A percentile compares a stretch with the other conserved stretches of the same genome.
These are phyloP conservation scores for Aegilops longissima DNA, from an alignment of 176 grass and related monocot genomes.

Conservation along the genomic window DNA sequence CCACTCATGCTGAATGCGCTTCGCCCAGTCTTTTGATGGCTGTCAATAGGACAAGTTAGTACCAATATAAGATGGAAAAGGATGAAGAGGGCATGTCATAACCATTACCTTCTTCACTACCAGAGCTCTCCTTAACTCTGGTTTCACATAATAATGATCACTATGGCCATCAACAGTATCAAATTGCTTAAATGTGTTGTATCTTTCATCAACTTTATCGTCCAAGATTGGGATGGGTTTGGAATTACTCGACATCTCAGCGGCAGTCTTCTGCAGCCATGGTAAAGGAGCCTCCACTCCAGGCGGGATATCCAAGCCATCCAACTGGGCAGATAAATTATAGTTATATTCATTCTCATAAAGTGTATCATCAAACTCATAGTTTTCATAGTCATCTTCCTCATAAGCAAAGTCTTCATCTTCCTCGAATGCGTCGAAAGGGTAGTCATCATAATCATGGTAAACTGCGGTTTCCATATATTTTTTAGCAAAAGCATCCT, in stretches of 20 bases:
- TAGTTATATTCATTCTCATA: constrained; percentile 54
- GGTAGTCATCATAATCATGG: constrained; percentile 43
- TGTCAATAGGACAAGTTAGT: constrained; percentile 39
- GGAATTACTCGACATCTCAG: constrained; percentile 26
- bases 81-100: constrained; percentile 3
- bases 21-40: constrained; percentile 80
- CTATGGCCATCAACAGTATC: constrained; percentile 64
- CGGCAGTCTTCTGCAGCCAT: constrained; percentile 51
- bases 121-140: constrained; percentile 36
- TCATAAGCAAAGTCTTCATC: constrained; percentile 67
- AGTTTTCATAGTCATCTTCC: constrained; percentile 60
- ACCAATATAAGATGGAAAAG: neutral
- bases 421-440: constrained; percentile 48
- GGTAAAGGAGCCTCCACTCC: constrained; percentile 44
- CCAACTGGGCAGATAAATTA: constrained; percentile 65
- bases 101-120: constrained; percentile 45
- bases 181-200: constrained; percentile 70
- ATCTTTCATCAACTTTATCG: constrained; percentile 69
- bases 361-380: constrained; percentile 38
- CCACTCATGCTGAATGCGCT: constrained; percentile 79
- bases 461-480: constrained; percentile 20
- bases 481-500: constrained; percentile 8
- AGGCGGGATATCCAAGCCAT: constrained; percentile 55
- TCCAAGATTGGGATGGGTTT: constrained; percentile 38
- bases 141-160: constrained; percentile 68